phyloP scores from a whole-genome alignment of 2,329 filamentous ascomycete species.

The Ceratocystis eucalypticola region DNA sequence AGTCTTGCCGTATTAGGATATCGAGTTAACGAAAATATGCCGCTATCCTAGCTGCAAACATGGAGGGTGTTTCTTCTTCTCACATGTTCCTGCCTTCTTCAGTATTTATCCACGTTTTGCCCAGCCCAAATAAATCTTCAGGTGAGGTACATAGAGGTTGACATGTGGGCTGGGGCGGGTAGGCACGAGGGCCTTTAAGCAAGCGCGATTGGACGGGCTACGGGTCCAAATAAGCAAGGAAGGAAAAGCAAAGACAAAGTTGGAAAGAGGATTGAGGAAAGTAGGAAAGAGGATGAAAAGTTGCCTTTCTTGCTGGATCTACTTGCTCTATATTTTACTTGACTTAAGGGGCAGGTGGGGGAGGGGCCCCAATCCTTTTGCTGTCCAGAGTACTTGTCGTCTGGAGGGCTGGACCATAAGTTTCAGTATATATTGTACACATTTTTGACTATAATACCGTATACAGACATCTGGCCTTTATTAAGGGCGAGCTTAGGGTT shows the following conservation, averaged over 20 bases:
- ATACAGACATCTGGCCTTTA: too few relatives aligned
- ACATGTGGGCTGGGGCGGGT: background rate
- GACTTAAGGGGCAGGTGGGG: slow-evolving; percentile 7
- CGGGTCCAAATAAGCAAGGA: background rate
- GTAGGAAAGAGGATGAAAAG: background rate
- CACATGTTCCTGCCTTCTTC: background rate
- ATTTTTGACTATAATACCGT: too few relatives aligned
- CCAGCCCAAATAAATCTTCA: background rate
- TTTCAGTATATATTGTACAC: too few relatives aligned
- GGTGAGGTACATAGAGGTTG: background rate
- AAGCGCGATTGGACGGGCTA: slow-evolving; percentile 9
- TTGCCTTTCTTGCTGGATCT: background rate
- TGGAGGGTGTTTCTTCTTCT: too few relatives aligned
- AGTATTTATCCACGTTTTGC: background rate
- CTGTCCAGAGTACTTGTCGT: background rate
- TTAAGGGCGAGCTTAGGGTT: background rate
- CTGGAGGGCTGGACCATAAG: background rate
- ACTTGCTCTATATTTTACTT: background rate
- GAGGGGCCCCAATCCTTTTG: background rate
- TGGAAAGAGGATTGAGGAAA: background rate
- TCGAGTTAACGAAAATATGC: background rate
- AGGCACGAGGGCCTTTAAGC: background rate
- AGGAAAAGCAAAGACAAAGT: background rate
- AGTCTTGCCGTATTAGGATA: background rate
- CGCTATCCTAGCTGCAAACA: background rate